These are phyloP conservation scores for Fusarium incarnatum DNA, from an alignment of 2,329 filamentous ascomycete genomes.

Conservation along the genomic window DNA sequence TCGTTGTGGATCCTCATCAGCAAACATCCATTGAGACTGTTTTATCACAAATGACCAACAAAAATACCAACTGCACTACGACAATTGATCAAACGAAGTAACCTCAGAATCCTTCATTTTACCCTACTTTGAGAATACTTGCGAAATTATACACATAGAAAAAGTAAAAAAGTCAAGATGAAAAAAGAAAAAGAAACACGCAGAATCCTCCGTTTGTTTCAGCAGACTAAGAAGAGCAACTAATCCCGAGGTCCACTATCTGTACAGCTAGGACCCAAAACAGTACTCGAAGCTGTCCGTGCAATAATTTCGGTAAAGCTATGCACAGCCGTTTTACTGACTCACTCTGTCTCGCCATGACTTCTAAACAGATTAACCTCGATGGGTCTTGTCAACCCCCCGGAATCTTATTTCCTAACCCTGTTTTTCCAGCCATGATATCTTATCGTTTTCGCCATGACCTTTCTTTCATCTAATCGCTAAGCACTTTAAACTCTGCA, in stretches of 20 bases:
- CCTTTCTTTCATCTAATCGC: not conserved
- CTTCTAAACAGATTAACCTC: not conserved
- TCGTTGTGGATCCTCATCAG: not conserved
- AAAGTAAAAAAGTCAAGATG: not conserved
- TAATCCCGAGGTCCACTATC: not conserved
- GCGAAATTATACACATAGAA: not conserved
- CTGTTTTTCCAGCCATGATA: not conserved
- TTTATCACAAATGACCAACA: not conserved
- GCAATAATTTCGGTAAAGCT: not conserved
- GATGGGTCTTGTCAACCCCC: not conserved
- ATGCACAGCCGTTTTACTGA: not conserved
- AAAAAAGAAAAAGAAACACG: not conserved
- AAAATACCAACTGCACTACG: not conserved
- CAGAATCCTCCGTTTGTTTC: not conserved
- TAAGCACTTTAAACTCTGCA: not conserved
- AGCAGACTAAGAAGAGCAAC: not conserved
- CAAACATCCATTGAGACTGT: not conserved
- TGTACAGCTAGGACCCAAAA: not conserved
- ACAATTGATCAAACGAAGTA: not conserved
- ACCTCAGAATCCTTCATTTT: not conserved
- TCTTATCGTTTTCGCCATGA: not conserved
- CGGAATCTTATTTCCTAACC: not conserved
- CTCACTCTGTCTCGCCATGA: not conserved
- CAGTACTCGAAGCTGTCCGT: not conserved
- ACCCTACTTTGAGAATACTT: not conserved